Conservation (phyloP, 2,329 filamentous ascomycete species). For the Aureobasidium sp. region DNA sequence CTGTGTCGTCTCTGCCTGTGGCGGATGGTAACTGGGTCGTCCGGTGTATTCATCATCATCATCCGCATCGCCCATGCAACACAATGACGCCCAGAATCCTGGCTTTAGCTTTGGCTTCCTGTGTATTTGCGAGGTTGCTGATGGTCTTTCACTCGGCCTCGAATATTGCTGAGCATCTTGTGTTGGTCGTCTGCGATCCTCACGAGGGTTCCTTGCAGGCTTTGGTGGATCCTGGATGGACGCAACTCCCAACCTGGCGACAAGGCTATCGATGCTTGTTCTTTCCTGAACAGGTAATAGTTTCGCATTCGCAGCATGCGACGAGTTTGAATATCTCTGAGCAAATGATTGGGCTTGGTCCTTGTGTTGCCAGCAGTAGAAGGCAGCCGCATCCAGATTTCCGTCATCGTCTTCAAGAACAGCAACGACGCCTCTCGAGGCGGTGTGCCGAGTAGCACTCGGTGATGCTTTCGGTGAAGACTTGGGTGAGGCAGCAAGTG, state of each 20-base stretch:
- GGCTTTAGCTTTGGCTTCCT: neutral
- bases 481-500: constrained; percentile 45
- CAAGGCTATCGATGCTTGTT: constrained; percentile 78
- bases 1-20: constrained; percentile 7
- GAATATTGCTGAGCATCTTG: neutral
- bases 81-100: constrained; percentile 36
- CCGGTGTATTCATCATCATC: constrained; percentile 34
- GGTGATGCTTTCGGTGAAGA: constrained; percentile 27
- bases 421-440: constrained; percentile 31
- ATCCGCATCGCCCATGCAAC: constrained; percentile 30
- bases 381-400: constrained; percentile 45
- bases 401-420: constrained; percentile 44
- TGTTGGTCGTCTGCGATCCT: neutral
- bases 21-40: constrained; percentile 30
- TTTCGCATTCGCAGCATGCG: neutral
- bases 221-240: neutral
- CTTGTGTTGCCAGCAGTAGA: constrained; percentile 93
- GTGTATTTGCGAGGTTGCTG: neutral
- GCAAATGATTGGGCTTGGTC: constrained; percentile 58
- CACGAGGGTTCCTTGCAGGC: neutral
- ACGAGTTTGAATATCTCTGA: constrained; percentile 21
- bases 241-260: constrained; percentile 58
- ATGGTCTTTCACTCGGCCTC: neutral
- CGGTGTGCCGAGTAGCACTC: constrained; percentile 18
- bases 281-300: constrained; percentile 45